Evolutionary conservation across 257 asterid genomes (phyloP).

Genomic region (Ilex asprella): DNA sequence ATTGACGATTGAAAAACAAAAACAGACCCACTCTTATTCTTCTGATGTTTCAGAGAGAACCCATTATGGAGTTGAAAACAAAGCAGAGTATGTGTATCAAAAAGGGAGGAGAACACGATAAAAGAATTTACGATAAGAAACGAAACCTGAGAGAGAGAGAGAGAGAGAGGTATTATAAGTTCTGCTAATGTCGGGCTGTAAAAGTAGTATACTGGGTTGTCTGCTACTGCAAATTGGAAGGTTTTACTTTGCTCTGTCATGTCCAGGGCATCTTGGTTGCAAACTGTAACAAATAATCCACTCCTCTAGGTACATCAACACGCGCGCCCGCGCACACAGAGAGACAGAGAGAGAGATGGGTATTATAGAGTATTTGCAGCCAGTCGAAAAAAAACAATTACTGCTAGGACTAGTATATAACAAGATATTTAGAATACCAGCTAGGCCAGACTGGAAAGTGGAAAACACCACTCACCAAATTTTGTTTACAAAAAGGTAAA

Average conservation of each 20-base stretch:
- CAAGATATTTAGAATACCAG: no score
- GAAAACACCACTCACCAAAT: not conserved
- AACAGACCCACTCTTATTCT: not conserved
- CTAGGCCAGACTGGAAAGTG: not conserved
- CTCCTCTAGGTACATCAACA: no score
- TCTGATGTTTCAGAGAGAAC: not conserved
- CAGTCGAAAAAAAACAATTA: not conserved
- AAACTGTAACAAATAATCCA: not conserved
- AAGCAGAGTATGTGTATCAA: not conserved
- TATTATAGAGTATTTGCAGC: not conserved
- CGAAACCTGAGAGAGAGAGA: slow-evolving; percentile 7
- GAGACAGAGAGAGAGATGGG: no score
- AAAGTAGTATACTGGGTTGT: slow-evolving; percentile 39
- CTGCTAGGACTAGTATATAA: not conserved
- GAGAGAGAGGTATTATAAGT: slow-evolving; percentile 3
- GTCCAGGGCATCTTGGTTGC: not conserved
- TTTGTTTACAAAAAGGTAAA: not conserved
- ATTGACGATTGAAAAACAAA: not conserved
- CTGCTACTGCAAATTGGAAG: slow-evolving; percentile 37
- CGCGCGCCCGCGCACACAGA: no score
- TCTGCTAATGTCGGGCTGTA: slow-evolving; percentile 30
- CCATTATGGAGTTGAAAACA: not conserved
- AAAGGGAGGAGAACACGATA: not conserved
- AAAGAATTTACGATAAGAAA: not conserved
- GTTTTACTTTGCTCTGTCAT: not conserved